Conservation (phyloP, 2,329 filamentous ascomycete species). For the Hypoxylon sp. region DNA sequence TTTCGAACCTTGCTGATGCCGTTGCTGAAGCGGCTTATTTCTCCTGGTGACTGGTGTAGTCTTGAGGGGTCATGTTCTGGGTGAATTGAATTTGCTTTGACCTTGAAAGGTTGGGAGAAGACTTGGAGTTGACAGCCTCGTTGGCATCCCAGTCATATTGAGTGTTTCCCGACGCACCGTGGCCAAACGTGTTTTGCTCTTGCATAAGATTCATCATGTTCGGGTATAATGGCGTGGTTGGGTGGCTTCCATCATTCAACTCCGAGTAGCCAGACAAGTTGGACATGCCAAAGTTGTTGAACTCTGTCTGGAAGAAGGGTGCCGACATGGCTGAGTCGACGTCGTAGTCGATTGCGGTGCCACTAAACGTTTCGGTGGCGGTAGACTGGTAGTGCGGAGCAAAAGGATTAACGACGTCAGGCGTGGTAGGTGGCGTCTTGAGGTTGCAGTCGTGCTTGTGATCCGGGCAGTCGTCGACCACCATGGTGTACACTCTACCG, state of each 20-base stretch:
- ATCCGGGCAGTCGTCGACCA: conserved; percentile 41
- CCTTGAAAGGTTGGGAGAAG: conserved; percentile 49
- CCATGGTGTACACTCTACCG: conserved; percentile 47
- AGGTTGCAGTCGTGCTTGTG: conserved; percentile 53
- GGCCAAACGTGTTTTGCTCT: conserved; percentile 45
- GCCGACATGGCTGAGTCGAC: conserved; percentile 59
- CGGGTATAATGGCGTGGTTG: conserved; percentile 58
- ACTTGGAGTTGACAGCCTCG: conserved; percentile 51
- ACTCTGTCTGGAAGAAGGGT: conserved; percentile 58
- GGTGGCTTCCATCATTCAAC: conserved; percentile 54
- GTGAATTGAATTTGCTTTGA: conserved; percentile 58
- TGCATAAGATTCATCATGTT: conserved; percentile 55
- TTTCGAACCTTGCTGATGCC: background rate
- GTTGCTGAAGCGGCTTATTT: conserved; percentile 15
- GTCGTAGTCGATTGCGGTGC: conserved; percentile 45
- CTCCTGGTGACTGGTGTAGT: conserved; percentile 47
- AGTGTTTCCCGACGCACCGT: conserved; percentile 49
- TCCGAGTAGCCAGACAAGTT: conserved; percentile 57
- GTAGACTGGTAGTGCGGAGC: conserved; percentile 52
- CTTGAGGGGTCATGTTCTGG: conserved; percentile 55
- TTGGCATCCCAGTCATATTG: conserved; percentile 63
- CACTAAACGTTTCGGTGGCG: conserved; percentile 33
- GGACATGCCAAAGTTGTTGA: conserved; percentile 53
- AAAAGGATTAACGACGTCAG: conserved; percentile 55
- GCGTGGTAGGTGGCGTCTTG: conserved; percentile 63